Evolutionary conservation across 768 basidiomycete species (phyloP), one percentile per base, ranked within the genome.

Genomic region (Leucosporidium creatinivorum): DNA sequence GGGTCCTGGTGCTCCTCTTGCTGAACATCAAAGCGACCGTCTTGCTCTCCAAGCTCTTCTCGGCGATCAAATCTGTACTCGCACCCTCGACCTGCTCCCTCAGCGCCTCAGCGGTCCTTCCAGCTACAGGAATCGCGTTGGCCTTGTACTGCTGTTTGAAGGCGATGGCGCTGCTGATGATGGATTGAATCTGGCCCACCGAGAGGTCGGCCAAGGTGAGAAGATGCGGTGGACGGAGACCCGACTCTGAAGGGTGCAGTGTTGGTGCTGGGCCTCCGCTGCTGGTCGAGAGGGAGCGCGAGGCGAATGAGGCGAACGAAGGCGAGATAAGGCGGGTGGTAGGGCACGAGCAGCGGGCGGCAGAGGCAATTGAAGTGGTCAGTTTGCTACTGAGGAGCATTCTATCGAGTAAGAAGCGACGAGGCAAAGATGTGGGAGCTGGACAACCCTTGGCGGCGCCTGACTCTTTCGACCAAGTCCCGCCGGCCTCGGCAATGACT

Each of bases 1-100:
- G 85, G 0, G 96, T 99, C 54, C 94, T 85, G 0, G 94, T 97
- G 75, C 89, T 91, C 48, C 94, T 86, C 77, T 99, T 99, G 2
- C 87, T 87, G 79, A 99, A 98, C 49, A 98, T 78, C 63, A 98
- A 80, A 0, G 93, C 93, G 68, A 98, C 83, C 0, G 89, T 85
- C 78, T 93, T 92, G 76, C 84, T 85, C 26, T 67, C 66, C 30
- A 80, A 72, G 17, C 62, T 63, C 62, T 76, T 73, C 18, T 39
- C 28, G 55, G 25, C 57, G 30, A 61, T 58, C 23, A 52, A 19
- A 8, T 18, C 52, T 51, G 48, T 72, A 6, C 28, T 47, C 0
- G 69, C 58, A 19, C 69, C 65, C 49, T 51, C 67, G 36, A 3
- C 18, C 21, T n/a, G 51, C 51, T 52, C n/a, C 51, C 26, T 52